phyloP scores from a whole-genome alignment of 139 green algal genomes.

The Tetraselmis striata region DNA sequence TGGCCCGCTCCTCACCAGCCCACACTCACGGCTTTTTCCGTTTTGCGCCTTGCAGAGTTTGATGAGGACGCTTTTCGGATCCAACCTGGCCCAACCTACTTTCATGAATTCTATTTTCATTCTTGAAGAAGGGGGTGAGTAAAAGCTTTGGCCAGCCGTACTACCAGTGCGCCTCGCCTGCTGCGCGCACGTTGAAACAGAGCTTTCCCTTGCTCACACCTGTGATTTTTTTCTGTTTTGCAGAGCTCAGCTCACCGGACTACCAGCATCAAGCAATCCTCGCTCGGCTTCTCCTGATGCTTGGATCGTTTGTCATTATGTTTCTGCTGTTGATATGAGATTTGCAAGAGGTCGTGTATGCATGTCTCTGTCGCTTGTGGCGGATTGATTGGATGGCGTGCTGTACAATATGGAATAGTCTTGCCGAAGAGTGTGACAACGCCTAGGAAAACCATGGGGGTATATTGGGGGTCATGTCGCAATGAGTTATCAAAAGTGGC shows the following conservation, averaged over 20 bases:
- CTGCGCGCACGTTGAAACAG: not conserved
- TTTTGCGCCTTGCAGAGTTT: not conserved
- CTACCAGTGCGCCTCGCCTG: constrained; percentile 18
- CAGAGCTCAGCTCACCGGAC: constrained; percentile 7
- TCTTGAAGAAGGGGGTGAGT: constrained; percentile 24
- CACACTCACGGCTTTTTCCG: not conserved
- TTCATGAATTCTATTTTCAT: not conserved
- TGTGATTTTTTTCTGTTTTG: constrained; percentile 18
- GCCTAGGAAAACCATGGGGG: too few relatives aligned
- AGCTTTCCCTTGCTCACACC: constrained; percentile 16
- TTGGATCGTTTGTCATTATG: constrained; percentile 35
- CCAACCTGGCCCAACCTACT: not conserved
- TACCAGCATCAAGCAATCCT: constrained; percentile 35
- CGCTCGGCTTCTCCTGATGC: constrained; percentile 26
- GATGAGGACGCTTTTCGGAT: not conserved
- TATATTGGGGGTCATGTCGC: not conserved
- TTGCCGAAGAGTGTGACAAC: too few relatives aligned
- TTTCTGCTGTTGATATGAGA: constrained; percentile 35
- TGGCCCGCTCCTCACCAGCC: not conserved
- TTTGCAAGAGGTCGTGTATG: not conserved
- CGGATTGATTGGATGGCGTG: not conserved
- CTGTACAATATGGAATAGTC: too few relatives aligned
- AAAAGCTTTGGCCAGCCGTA: constrained; percentile 29
- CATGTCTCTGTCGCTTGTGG: not conserved
- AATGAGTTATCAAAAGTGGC: not conserved